phyloP scores from a whole-genome alignment of 2,329 filamentous ascomycete genomes.

The Alternaria metachromatica region DNA sequence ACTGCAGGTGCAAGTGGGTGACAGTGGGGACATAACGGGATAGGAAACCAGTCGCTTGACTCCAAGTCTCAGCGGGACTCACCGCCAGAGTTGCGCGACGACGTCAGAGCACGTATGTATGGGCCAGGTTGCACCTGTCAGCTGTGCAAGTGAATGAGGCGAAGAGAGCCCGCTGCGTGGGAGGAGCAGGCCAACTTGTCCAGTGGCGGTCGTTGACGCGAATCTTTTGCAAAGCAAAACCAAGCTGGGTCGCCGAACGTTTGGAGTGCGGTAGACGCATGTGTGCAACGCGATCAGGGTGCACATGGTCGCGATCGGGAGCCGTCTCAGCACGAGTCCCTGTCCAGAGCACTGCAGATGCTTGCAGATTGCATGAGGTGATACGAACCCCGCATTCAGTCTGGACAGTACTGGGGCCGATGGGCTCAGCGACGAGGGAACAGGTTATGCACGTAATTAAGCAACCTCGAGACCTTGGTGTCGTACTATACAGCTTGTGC shows the following conservation, averaged over 20 bases:
- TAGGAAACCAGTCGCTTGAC: slow-evolving; percentile 22
- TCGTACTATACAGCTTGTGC: slow-evolving; percentile 6
- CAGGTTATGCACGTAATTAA: not conserved
- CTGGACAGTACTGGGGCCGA: not conserved
- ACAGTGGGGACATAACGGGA: slow-evolving; percentile 24
- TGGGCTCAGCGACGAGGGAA: not conserved
- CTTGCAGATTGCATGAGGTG: slow-evolving; percentile 10
- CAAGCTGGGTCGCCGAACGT: not conserved
- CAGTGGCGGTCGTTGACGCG: slow-evolving; percentile 4
- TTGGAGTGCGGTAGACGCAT: not conserved
- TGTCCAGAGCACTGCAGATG: slow-evolving; percentile 9
- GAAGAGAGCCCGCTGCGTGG: slow-evolving; percentile 3
- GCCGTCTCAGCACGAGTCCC: not conserved
- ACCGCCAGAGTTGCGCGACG: slow-evolving; percentile 21
- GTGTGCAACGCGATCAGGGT: slow-evolving; percentile 3
- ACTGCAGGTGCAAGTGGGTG: slow-evolving; percentile 35
- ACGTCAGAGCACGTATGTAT: not conserved
- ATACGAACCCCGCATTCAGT: slow-evolving; percentile 16
- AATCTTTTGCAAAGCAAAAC: slow-evolving; percentile 8
- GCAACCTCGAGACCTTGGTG: not conserved
- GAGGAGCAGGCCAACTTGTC: not conserved
- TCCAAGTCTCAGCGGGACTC: slow-evolving; percentile 26
- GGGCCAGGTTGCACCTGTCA: not conserved
- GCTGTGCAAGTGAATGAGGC: slow-evolving; percentile 8
- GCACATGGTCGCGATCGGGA: slow-evolving; percentile 6